phyloP scores from a whole-genome alignment of 768 basidiomycete species.

The Scleroderma citrinum region DNA sequence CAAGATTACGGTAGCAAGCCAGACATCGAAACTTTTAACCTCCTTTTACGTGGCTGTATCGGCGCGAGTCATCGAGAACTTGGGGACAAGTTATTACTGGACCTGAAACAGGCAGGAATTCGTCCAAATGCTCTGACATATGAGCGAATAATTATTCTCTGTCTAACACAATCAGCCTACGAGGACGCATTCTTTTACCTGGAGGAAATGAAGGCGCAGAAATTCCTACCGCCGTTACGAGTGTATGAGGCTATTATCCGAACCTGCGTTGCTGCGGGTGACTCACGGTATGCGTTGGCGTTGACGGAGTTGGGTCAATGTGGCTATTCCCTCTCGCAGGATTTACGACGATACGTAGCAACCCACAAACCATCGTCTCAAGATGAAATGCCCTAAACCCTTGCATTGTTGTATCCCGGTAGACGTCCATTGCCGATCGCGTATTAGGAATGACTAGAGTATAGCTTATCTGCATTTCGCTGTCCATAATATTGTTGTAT shows the following conservation, averaged over 20 bases:
- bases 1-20: conserved; percentile 50
- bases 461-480: no score
- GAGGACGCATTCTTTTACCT: conserved; percentile 88
- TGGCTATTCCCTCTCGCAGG: conserved; percentile 39
- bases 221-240: conserved; percentile 43
- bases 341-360: conserved; percentile 30
- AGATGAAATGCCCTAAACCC: background rate
- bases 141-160: conserved; percentile 61
- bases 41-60: conserved; percentile 62
- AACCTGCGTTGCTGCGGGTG: conserved; percentile 50
- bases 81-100: conserved; percentile 59
- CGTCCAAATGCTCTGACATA: conserved; percentile 57
- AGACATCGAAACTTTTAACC: conserved; percentile 61
- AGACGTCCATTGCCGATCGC: background rate
- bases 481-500: no score
- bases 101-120: conserved; percentile 56
- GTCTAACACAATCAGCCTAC: conserved; percentile 64
- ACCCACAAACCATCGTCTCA: conserved; percentile 1
- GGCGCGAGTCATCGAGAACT: conserved; percentile 53
- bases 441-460: no score
- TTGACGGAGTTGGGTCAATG: conserved; percentile 65
- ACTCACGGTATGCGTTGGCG: conserved; percentile 59
- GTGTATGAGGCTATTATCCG: conserved; percentile 58
- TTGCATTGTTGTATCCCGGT: background rate
- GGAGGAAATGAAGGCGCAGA: conserved; percentile 76